Evolutionary conservation across 306 rosid species (phyloP), one percentile per base, ranked within the genome.

Genomic region (Urtica urens): DNA sequence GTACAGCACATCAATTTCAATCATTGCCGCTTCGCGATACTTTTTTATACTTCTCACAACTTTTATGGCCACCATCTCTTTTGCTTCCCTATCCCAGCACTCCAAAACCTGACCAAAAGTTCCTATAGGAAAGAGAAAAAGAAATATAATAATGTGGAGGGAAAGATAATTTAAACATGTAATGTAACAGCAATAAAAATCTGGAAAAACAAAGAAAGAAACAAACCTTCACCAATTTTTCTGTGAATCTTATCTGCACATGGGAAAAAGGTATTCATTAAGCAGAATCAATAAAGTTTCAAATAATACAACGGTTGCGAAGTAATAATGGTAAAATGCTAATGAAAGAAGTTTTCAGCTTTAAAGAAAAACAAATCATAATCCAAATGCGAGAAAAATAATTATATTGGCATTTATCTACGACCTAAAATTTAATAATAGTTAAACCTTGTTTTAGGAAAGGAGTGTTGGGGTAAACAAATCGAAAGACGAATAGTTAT

Each of bases 91-190:
- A 62, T 84, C 94, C 94, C 86, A 84, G 78, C 94, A 84, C 51
- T 84, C 94, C 60, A 84, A 65, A 55, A 84, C 94, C 72, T 84
- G 94, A 28, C 94, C 94, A 70, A 84, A 84, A 6, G 94, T 80
- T 20, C 72, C 72, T 66, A n/a, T 45, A 51, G 19, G n/a, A n/a
- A n/a, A n/a, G n/a, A n/a, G n/a, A n/a, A 58, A 46, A 27, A 24
- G 23, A 19, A n/a, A 11, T 10, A 14, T 44, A 26, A 51, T 16
- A 26, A 44, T 43, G 59, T 51, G 53, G 35, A 26, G 19, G 38
- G 39, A 29, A 38, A 37, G 22, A 3, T 28, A 14, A n/a, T n/a
- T n/a, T n/a, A n/a, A n/a, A n/a, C n/a, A n/a, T n/a, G n/a, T n/a
- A n/a, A n/a, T n/a, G n/a, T n/a, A n/a, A n/a, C n/a, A n/a, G n/a